A percentile compares a stretch with the other conserved stretches of the same genome.
phyloP scores from a whole-genome alignment of 2,329 filamentous ascomycete species.

The Cladophialophora chaetospira region DNA sequence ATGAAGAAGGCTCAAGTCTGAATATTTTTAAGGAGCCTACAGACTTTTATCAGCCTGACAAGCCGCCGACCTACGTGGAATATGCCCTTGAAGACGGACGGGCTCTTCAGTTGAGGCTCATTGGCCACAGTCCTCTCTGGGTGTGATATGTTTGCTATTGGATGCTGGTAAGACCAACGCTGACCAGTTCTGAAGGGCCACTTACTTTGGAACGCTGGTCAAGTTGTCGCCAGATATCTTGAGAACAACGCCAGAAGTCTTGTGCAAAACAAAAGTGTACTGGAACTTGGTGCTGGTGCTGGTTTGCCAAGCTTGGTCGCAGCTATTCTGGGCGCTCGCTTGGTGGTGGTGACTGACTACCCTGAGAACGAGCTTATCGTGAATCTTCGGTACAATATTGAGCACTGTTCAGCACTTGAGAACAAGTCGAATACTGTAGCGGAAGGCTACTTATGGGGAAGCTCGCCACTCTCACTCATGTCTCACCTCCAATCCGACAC shows the following conservation, averaged over 20 bases:
- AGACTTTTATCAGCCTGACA: slow-evolving; percentile 76
- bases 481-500: slow-evolving; percentile 50
- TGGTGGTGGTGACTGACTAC: slow-evolving; percentile 80
- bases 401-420: slow-evolving; percentile 53
- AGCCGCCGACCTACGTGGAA: slow-evolving; percentile 70
- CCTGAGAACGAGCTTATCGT: slow-evolving; percentile 80
- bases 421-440: slow-evolving; percentile 54
- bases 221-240: slow-evolving; percentile 75
- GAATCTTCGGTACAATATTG: slow-evolving; percentile 76
- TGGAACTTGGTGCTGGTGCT: slow-evolving; percentile 87
- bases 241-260: slow-evolving; percentile 65
- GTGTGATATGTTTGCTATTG: slow-evolving; percentile 45
- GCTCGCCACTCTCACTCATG: slow-evolving; percentile 60
- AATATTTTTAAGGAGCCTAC: slow-evolving; percentile 78
- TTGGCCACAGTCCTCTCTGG: slow-evolving; percentile 86
- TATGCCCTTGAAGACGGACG: slow-evolving; percentile 70
- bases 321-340: slow-evolving; percentile 69
- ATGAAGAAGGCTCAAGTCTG: slow-evolving; percentile 40
- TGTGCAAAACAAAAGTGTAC: slow-evolving; percentile 68
- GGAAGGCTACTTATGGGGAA: slow-evolving; percentile 84
- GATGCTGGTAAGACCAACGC: too few relatives aligned
- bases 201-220: slow-evolving; percentile 86
- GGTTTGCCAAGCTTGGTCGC: slow-evolving; percentile 81
- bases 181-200: slow-evolving; percentile 62
- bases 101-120: slow-evolving; percentile 70